These are phyloP conservation scores for Talaromyces rugulosus DNA, from an alignment of 2,329 filamentous ascomycete genomes.

Conservation along the genomic window DNA sequence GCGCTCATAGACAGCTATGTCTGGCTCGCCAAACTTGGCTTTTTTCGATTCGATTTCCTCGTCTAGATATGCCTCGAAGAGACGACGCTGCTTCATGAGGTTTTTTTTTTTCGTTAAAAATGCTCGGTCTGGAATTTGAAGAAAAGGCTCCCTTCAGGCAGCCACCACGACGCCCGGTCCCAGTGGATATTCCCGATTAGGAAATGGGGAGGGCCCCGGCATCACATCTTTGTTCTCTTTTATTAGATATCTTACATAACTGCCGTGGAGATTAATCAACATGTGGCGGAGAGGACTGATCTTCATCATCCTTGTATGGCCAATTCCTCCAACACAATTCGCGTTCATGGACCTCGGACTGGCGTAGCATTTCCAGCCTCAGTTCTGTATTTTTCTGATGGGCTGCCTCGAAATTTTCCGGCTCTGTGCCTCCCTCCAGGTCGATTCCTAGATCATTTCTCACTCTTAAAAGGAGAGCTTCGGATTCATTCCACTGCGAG, in stretches of 20 bases:
- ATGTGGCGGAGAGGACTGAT: slow-evolving; percentile 9
- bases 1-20: too few relatives aligned
- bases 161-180: too few relatives aligned
- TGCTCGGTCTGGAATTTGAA: too few relatives aligned
- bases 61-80: too few relatives aligned
- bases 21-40: too few relatives aligned
- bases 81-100: too few relatives aligned
- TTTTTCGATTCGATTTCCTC: too few relatives aligned
- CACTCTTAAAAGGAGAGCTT: slow-evolving; percentile 18
- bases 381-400: slow-evolving; percentile 17
- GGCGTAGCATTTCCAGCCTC: slow-evolving; percentile 21
- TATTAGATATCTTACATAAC: neutral
- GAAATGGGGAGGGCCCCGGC: too few relatives aligned
- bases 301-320: slow-evolving; percentile 23
- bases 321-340: slow-evolving; percentile 24
- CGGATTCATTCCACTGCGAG: slow-evolving; percentile 23
- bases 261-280: neutral
- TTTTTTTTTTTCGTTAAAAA: too few relatives aligned
- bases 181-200: too few relatives aligned
- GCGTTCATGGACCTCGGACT: slow-evolving; percentile 16
- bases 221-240: too few relatives aligned
- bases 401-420: slow-evolving; percentile 21
- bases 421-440: slow-evolving; percentile 22
- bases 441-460: slow-evolving; percentile 22
- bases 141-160: too few relatives aligned